Evolutionary conservation across 306 rosid species (phyloP), one percentile per base, ranked within the genome.

Genomic region (Acmispon strigosus): DNA sequence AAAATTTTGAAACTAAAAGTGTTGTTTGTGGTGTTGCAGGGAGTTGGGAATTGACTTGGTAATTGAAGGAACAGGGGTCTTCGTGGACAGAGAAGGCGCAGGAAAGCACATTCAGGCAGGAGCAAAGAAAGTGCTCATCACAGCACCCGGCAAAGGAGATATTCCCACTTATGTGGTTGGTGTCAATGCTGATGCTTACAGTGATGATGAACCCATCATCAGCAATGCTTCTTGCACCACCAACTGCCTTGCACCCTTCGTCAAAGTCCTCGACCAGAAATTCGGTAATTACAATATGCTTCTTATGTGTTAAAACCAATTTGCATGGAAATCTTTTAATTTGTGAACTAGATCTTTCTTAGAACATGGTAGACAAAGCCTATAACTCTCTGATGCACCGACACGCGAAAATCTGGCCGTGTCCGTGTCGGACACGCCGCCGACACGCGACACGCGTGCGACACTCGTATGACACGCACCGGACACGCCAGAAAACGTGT

Each of bases 201-300:
- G 7, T 44, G 87, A 44, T 2, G 83, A 81, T 6, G 96, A 90
- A 42, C 57, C 86, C 67, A 87, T 90, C 81, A 90, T 90, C 79
- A 90, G 96, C 85, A 90, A 90, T 60, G 96, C 96, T 62, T 90
- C 96, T 75, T 90, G 96, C 86, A 90, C 96, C 78, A 90, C 96
- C 73, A 90, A 90, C 74, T 90, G 96, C 85, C 96, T 87, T 47
- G 96, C 96, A 67, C 96, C 96, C 17, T 90, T 90, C 32, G 96
- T 90, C 79, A 90, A 90, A 83, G 96, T 90, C 63, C 88, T 90
- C 1, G 93, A 90, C 63, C 85, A 87, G 83, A 90, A 90, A 75
- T 87, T 87, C 10, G 89, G 89, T 85, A 81, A 75, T 41, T n/a
- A n/a, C n/a, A n/a, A n/a, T n/a, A n/a, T n/a, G n/a, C n/a, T n/a